phyloP scores from a whole-genome alignment of 2,329 filamentous ascomycete species.

The Xylogone sp. region DNA sequence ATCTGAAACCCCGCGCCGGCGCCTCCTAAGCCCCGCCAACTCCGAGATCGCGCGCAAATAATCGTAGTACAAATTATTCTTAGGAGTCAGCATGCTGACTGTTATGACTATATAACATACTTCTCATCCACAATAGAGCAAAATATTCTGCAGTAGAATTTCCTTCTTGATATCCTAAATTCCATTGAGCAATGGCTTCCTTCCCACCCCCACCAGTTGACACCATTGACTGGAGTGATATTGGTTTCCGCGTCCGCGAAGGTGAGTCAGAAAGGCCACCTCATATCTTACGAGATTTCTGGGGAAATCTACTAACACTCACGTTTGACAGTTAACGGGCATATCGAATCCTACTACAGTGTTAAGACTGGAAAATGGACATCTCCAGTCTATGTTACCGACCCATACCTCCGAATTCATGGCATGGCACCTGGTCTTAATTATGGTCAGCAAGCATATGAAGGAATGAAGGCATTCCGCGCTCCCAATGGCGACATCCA shows the following conservation, averaged over 20 bases:
- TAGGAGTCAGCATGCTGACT: not conserved
- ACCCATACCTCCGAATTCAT: constrained; percentile 84
- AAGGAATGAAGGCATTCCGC: constrained; percentile 97
- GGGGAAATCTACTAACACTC: not conserved
- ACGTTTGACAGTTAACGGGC: constrained; percentile 72
- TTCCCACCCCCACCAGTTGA: constrained; percentile 77
- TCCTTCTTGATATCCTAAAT: not conserved
- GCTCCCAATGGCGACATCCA: constrained; percentile 67
- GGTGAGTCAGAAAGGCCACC: constrained; percentile 48
- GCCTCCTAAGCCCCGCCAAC: not conserved
- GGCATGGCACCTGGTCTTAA: constrained; percentile 95
- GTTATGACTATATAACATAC: not conserved
- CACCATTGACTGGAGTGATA: constrained; percentile 86
- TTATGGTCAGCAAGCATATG: constrained; percentile 96
- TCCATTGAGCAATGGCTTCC: not conserved
- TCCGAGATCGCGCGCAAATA: constrained; percentile 7
- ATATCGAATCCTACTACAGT: constrained; percentile 85
- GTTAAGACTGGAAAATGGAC: constrained; percentile 73
- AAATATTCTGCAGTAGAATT: not conserved
- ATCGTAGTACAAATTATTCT: not conserved
- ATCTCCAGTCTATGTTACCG: constrained; percentile 70
- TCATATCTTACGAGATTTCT: not conserved
- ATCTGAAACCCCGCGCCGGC: constrained; percentile 1
- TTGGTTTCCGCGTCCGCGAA: constrained; percentile 91
- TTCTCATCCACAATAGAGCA: not conserved